Base-by-base conservation (phyloP, 106 monocot genomes). In the Dendrobium chrysotoxum region DNA sequence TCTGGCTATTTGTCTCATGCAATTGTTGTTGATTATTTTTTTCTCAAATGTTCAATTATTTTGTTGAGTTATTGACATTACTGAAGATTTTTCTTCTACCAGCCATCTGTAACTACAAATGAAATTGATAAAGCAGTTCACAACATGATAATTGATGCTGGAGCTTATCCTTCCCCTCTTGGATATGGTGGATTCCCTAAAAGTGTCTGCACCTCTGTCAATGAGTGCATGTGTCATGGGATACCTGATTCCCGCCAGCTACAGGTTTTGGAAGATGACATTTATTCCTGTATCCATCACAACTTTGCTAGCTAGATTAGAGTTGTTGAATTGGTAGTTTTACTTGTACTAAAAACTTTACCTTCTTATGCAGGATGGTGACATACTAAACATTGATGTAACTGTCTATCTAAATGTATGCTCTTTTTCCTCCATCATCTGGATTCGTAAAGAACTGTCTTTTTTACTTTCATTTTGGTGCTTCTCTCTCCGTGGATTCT, bases 111-210 rank as follows among this genome's bases (percentile, higher is more conserved):
- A 84, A 99, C 99, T 74, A 99, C 99, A 79, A 93, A 99, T 81
- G 99, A 99, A 90, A 99, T 99, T 84, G 99, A 99, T 85, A 91
- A 86, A 87, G 93, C 93, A 84, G 99, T 99, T 77, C 99, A 99
- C 85, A 80, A 91, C 18, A 99, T 99, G 95, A 99, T 95, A 55
- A 90, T 93, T 86, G 90, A 99, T 64, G 89, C 91, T 31, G 99
- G 95, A 45, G 99, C 92, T 75, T 99, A 99, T 93, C 99, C 99
- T 78, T 95, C 95, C 28, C 92, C 91, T 67, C 91, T 99, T 83
- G 99, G 99, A 23, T 99, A 93, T 86, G 87, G 99, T 65, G 89
- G 93, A 75, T 99, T 93, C 82, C 99, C 99, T 31, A 99, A 99
- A 82, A 95, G 99, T 81, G 86, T 99, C 9, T 99, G 92, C 79